A percentile compares a stretch with the other conserved stretches of the same genome.
Conservation (phyloP, 2,329 filamentous ascomycete species). For the Botrytis fabae region DNA sequence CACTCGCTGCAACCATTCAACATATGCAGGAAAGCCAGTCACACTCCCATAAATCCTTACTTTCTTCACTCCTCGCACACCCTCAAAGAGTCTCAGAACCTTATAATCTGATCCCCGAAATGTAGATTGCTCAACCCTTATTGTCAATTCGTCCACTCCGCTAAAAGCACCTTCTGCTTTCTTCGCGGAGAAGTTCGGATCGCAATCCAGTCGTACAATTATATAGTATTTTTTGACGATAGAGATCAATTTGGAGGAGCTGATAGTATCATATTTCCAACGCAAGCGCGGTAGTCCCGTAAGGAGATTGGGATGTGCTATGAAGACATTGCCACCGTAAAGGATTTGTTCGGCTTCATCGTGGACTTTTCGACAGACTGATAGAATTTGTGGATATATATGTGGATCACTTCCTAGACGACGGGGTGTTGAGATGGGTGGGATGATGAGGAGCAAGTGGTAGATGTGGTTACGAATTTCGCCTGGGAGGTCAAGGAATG, state of each 20-base stretch:
- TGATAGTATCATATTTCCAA: slow-evolving; percentile 42
- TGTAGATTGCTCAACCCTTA: slow-evolving; percentile 51
- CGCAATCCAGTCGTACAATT: slow-evolving; percentile 50
- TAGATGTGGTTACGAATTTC: slow-evolving; percentile 63
- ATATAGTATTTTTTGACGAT: slow-evolving; percentile 49
- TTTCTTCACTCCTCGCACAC: slow-evolving; percentile 47
- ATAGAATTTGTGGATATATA: slow-evolving; percentile 40
- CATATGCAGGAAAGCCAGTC: slow-evolving; percentile 35
- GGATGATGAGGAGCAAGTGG: slow-evolving; percentile 36
- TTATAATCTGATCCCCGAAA: slow-evolving; percentile 46
- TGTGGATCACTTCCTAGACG: slow-evolving; percentile 28
- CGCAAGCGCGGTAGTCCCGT: slow-evolving; percentile 47
- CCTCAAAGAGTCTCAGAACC: slow-evolving; percentile 48
- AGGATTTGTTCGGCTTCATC: slow-evolving; percentile 44
- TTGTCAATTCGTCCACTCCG: slow-evolving; percentile 48
- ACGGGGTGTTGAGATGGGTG: slow-evolving; percentile 27
- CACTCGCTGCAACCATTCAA: slow-evolving; percentile 33
- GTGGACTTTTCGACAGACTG: slow-evolving; percentile 30
- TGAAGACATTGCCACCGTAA: slow-evolving; percentile 52
- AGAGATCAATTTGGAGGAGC: slow-evolving; percentile 36
- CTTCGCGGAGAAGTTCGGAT: slow-evolving; percentile 46
- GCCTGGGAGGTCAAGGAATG: slow-evolving; percentile 49
- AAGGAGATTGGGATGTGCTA: slow-evolving; percentile 50
- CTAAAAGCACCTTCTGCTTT: slow-evolving; percentile 48
- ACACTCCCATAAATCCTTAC: slow-evolving; percentile 44